Evolutionary conservation across 768 basidiomycete genomes (phyloP), one percentile per base, ranked within the genome.

Genomic region (Boletus rubescentipes): DNA sequence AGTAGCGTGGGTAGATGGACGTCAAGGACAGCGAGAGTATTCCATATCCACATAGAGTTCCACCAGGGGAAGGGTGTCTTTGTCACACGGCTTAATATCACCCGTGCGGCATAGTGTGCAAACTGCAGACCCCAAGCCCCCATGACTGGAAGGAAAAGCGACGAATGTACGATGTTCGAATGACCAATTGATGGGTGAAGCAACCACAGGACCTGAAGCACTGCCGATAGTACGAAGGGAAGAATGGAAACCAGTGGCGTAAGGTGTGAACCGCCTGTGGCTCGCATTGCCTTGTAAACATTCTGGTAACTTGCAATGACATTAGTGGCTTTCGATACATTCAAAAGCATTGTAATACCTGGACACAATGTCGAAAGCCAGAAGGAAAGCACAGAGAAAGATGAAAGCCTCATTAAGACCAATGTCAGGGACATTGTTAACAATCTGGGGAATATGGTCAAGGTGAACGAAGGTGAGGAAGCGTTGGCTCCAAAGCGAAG

Each of bases 21-120:
- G 66, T 98, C 96, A 14, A 91, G 54, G 1, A 88, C 89, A 4
- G 86, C 89, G 14, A 91, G 64, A 3, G 84, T 67, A 57, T 83
- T 90, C 84, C 88, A 91, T 9, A 92, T 68, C 86, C 94, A 95
- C 68, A 95, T 82, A 64, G 80, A 82, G 67, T 95, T 90, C 83
- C 89, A 94, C 65, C 80, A 76, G 0, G 97, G 97, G 76, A 98
- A 96, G 5, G 83, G 74, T 40, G 80, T 76, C 58, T 83, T 84
- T 47, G 95, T 94, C 29, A 97, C 85, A 70, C 98, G 97, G 1
- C 94, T 91, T 42, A 97, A 74, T 63, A 98, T 98, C 79, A 98
- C 89, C 60, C 87, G 77, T 11, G 93, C 92, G 35, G 97, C 95
- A 67, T 94, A 87, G 59, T 91, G 90, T 29, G 89, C 87, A 60